Evolutionary conservation across 805 yeast genomes (phyloP), one percentile per base, ranked within the genome.

Genomic region (Saturnispora hagleri): DNA sequence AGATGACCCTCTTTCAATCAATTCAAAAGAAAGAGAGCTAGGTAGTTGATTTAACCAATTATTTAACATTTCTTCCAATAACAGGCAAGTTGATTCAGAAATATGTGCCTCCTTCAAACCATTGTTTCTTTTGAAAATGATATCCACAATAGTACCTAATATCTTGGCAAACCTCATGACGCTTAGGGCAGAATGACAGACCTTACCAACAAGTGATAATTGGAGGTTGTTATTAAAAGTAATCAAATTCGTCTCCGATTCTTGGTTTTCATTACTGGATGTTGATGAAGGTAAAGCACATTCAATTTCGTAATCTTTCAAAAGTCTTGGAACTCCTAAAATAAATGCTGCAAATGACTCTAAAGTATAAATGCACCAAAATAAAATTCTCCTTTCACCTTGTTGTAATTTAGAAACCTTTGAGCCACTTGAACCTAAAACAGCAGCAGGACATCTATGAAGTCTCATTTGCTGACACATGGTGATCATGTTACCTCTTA

Each of bases 391-490:
- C 56, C 96, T 74, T 62, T 86, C 88, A 55, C 90, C 89, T 66
- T 85, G 93, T 69, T 84, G 90, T 54, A 80, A 73, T 57, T 75
- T 77, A 24, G 82, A 76, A 44, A 85, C 78, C 34, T 78, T 77
- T 2, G 84, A 74, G 1, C 91, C 91, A 53, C 73, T 74, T n/a
- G 75, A 74, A 3, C 81, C 79, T 47, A 84, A 69, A 4, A 87
- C 89, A 0, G 91, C 91, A 4, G 90, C 81, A 9, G 95, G 96
- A 65, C 95, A 85, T 58, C 95, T 74, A 63, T 89, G 95, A 44
- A 89, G 71, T 58, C 97, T 77, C 50, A 89, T 69, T 59, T 89
- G 93, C 60, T 87, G 95, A 4, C 90, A 83, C 90, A 87, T 85
- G 27, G 89, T 82, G 12, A 84, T 79, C 7, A 84, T 82, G 58